Percentiles rank a stretch among this genome's conserved stretches.
phyloP scores from a whole-genome alignment of 1,139 yeast genomes.

The Hemisphaericaspora xylofermentans region DNA sequence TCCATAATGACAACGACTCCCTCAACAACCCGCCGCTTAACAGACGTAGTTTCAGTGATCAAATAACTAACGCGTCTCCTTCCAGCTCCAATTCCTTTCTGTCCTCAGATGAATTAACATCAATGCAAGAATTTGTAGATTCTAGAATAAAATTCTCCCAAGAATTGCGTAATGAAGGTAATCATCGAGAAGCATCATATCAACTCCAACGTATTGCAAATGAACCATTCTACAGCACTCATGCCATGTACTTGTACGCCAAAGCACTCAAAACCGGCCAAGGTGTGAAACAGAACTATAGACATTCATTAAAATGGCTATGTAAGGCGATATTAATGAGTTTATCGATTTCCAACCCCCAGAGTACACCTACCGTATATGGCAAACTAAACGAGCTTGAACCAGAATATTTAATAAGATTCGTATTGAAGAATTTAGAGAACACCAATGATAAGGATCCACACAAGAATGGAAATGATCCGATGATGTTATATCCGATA shows the following conservation, averaged over 20 bases:
- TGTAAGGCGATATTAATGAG: constrained; percentile 36
- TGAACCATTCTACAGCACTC: constrained; percentile 53
- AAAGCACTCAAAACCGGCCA: constrained; percentile 68
- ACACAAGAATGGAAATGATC: constrained; percentile 30
- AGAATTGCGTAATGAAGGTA: constrained; percentile 55
- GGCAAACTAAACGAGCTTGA: constrained; percentile 28
- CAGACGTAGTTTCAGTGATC: constrained; percentile 7
- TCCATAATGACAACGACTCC: neutral
- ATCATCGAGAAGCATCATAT: constrained; percentile 67
- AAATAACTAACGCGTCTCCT: neutral
- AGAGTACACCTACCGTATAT: constrained; percentile 11
- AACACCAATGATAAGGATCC: constrained; percentile 14
- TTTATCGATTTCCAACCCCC: constrained; percentile 6
- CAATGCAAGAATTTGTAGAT: constrained; percentile 22
- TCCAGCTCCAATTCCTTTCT: neutral
- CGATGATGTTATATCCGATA: constrained; percentile 24
- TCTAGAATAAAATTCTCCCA: constrained; percentile 53
- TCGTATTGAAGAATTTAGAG: constrained; percentile 27
- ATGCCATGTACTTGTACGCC: constrained; percentile 72
- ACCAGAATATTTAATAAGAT: constrained; percentile 31
- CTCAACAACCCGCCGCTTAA: neutral
- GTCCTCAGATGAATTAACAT: neutral
- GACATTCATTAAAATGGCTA: constrained; percentile 62
- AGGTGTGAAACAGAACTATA: constrained; percentile 63
- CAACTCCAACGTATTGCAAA: constrained; percentile 65